Percentiles rank a stretch among this genome's conserved stretches.
These are phyloP conservation scores for Stropharia rugosoannulata DNA, from an alignment of 768 basidiomycete genomes.

Conservation along the genomic window DNA sequence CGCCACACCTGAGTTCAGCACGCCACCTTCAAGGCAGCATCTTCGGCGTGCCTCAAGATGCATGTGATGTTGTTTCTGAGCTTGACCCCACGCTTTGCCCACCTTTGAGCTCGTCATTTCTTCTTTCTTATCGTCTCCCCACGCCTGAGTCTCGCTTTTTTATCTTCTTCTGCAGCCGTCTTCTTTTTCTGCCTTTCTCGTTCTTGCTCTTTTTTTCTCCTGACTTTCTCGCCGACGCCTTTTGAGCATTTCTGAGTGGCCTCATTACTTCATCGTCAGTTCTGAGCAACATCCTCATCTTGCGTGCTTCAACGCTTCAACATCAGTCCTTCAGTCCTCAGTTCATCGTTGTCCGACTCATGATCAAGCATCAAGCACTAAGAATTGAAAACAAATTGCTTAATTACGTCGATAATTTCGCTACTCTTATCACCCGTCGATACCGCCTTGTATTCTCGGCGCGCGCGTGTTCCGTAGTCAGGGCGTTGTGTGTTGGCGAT, in stretches of 20 bases:
- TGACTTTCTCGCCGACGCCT: too few species aligned
- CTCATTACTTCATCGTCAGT: neutral
- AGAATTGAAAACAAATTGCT: neutral
- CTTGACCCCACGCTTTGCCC: neutral
- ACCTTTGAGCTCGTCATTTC: neutral
- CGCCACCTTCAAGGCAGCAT: too few species aligned
- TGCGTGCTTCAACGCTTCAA: neutral
- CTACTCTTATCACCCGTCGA: neutral
- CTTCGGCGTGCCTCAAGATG: neutral
- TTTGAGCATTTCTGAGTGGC: neutral
- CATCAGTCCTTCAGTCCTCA: neutral
- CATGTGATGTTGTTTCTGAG: neutral
- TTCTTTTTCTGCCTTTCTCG: neutral
- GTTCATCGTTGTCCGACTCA: neutral
- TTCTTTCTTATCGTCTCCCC: neutral
- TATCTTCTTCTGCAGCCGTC: neutral
- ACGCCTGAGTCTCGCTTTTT: neutral
- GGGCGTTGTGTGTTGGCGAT: too few species aligned
- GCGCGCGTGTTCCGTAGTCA: too few species aligned
- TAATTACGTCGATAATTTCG: neutral
- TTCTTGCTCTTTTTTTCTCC: neutral
- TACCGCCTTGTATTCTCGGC: neutral
- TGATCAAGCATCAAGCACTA: too few species aligned
- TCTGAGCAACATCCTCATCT: neutral
- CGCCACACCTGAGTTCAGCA: too few species aligned